Evolutionary conservation across 768 basidiomycete genomes (phyloP).

Genomic region (Serendipita sp.): DNA sequence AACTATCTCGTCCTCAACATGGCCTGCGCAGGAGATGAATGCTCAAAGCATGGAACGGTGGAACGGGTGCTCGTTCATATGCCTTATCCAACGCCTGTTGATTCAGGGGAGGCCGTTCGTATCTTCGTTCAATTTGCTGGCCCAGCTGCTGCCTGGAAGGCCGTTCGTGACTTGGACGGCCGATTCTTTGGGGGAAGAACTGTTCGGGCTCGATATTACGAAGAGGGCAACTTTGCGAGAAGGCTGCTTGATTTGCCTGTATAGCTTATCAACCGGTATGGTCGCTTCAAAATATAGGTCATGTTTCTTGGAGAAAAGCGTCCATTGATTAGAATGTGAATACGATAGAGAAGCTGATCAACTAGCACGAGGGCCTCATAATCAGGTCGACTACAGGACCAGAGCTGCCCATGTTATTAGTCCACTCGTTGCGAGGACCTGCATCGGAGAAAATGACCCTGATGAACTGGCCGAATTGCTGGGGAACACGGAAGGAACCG

Average conservation of each 20-base stretch:
- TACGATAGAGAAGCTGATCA: not conserved
- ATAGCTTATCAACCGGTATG: not conserved
- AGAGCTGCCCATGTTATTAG: not conserved
- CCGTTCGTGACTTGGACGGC: slow-evolving; percentile 82
- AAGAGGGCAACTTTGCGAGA: slow-evolving; percentile 31
- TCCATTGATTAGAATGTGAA: not conserved
- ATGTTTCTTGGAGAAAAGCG: too few relatives aligned
- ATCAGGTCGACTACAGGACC: not conserved
- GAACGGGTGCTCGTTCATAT: slow-evolving; percentile 77
- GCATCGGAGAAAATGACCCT: not conserved
- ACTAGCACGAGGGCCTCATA: not conserved
- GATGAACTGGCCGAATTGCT: not conserved
- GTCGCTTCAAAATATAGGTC: too few relatives aligned
- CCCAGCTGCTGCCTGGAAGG: slow-evolving; percentile 90
- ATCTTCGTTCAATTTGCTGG: slow-evolving; percentile 87
- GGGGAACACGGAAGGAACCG: not conserved
- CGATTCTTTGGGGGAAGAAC: slow-evolving; percentile 78
- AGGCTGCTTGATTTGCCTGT: not conserved
- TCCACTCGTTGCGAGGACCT: not conserved
- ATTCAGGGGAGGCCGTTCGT: slow-evolving; percentile 69
- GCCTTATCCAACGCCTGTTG: slow-evolving; percentile 44
- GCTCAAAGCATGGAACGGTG: slow-evolving; percentile 78
- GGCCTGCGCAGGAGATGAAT: slow-evolving; percentile 55
- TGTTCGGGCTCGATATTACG: slow-evolving; percentile 69
- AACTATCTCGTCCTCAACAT: not conserved